Percentiles rank a stretch among this genome's conserved stretches.
These are phyloP conservation scores for Vanderwaltozyma tropicalis DNA, from an alignment of 805 yeast species.

Conservation along the genomic window DNA sequence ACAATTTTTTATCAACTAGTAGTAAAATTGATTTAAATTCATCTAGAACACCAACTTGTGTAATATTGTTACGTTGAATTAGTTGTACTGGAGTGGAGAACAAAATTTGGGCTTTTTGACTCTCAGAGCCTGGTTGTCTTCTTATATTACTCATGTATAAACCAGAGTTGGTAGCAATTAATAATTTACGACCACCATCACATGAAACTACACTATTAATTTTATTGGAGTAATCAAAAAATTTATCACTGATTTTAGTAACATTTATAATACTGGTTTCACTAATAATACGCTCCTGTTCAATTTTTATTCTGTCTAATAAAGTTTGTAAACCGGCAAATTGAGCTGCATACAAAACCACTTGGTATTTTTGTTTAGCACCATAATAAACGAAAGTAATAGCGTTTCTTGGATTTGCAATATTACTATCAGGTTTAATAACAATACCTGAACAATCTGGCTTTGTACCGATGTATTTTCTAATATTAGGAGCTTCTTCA, in stretches of 20 bases:
- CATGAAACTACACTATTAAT: constrained; percentile 89
- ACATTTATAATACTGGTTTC: constrained; percentile 72
- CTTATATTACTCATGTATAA: constrained; percentile 71
- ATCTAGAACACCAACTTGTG: constrained; percentile 84
- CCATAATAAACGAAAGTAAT: constrained; percentile 28
- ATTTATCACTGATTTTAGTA: constrained; percentile 62
- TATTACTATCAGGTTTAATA: constrained; percentile 15
- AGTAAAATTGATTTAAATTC: constrained; percentile 79
- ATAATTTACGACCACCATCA: constrained; percentile 84
- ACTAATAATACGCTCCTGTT: constrained; percentile 62
- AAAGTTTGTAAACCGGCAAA: constrained; percentile 62
- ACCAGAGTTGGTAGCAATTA: constrained; percentile 89
- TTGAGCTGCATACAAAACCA: constrained; percentile 35
- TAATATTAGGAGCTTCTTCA: constrained; percentile 65
- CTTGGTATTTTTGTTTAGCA: constrained; percentile 32
- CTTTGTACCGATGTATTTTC: constrained; percentile 28
- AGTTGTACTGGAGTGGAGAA: constrained; percentile 68
- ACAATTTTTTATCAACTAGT: constrained; percentile 69
- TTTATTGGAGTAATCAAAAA: constrained; percentile 62
- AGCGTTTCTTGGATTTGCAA: constrained; percentile 24
- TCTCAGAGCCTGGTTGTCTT: constrained; percentile 29
- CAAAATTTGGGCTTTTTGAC: constrained; percentile 36
- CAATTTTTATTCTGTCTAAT: constrained; percentile 67
- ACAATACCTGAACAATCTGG: constrained; percentile 27
- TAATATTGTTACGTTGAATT: constrained; percentile 62